Conservation (phyloP, 306 rosid species). For the Citrullus mucosospermus region DNA sequence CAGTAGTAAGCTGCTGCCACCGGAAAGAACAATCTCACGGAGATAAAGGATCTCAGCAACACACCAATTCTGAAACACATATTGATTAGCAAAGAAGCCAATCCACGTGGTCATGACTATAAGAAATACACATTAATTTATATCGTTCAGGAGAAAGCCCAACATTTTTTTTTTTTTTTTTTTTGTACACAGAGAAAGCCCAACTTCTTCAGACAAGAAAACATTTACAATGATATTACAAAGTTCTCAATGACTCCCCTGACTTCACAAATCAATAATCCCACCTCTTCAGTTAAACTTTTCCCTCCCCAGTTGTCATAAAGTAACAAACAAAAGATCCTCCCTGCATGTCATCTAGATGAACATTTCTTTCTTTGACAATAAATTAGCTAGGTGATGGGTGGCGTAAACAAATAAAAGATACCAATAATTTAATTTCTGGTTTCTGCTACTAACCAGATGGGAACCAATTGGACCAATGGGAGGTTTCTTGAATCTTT, state of each 20-base stretch:
- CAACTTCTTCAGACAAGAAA: background rate
- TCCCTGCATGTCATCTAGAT: background rate
- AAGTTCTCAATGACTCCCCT: background rate
- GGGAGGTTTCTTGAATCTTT: conserved; percentile 57
- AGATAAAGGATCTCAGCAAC: background rate
- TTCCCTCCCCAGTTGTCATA: background rate
- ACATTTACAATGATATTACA: background rate
- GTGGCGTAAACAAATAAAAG: background rate
- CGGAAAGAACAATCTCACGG: background rate
- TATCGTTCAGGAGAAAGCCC: background rate
- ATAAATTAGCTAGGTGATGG: background rate
- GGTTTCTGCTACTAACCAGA: conserved; percentile 37
- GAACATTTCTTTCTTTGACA: background rate
- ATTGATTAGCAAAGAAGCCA: background rate
- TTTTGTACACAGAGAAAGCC: background rate
- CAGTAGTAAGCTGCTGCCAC: background rate
- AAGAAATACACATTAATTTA: background rate
- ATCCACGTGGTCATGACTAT: background rate
- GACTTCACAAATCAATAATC: background rate
- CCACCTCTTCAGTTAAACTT: background rate
- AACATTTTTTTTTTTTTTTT: background rate
- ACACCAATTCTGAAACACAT: background rate
- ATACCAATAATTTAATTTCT: background rate
- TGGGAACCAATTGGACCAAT: conserved; percentile 92
- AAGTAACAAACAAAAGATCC: background rate